Percentiles rank a stretch among this genome's conserved stretches.
phyloP scores from a whole-genome alignment of 306 rosid genomes.

The Cotoneaster glaucophyllus region DNA sequence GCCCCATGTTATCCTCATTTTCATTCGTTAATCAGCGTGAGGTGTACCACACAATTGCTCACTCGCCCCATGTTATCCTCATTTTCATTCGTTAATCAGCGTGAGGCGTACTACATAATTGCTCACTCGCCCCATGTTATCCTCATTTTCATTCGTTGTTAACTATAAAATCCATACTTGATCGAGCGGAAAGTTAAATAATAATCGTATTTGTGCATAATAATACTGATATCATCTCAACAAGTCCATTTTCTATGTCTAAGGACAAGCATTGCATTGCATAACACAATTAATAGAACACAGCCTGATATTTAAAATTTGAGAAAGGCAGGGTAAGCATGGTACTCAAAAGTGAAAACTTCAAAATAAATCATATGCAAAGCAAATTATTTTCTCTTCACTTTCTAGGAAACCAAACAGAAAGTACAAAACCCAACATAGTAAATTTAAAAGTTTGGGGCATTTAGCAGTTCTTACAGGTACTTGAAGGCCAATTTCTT shows the following conservation, averaged over 20 bases:
- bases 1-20: too few relatives aligned
- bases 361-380: background rate
- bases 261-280: background rate
- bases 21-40: background rate
- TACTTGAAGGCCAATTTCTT: conserved; percentile 83
- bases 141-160: background rate
- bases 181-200: too few relatives aligned
- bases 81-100: too few relatives aligned
- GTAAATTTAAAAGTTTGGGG: background rate
- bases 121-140: too few relatives aligned
- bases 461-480: conserved; percentile 47
- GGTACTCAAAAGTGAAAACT: background rate
- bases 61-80: too few relatives aligned
- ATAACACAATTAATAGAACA: background rate
- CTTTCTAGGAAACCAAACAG: conserved; percentile 1
- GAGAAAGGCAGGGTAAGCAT: background rate
- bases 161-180: background rate
- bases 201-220: too few relatives aligned
- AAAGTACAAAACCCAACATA: background rate
- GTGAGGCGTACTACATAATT: too few relatives aligned
- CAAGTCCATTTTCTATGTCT: background rate
- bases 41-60: background rate
- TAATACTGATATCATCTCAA: background rate
- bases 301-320: background rate
- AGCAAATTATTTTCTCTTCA: background rate